These are phyloP conservation scores for Sordariomycetes sp. DNA, from an alignment of 2,329 filamentous ascomycete species.

Conservation along the genomic window DNA sequence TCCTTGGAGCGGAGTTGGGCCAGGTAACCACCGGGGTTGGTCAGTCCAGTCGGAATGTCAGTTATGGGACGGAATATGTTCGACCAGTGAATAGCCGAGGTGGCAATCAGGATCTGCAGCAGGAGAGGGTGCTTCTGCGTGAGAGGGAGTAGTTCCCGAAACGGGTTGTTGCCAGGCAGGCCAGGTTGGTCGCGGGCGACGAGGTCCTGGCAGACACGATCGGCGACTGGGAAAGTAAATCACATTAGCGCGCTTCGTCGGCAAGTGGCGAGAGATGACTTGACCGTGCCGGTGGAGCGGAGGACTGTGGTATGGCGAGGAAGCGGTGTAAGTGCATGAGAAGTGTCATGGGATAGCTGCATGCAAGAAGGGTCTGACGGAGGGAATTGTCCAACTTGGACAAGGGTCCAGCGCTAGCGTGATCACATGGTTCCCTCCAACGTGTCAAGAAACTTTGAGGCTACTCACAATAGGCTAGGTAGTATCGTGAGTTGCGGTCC, in stretches of 20 bases:
- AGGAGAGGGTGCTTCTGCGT: slow-evolving; percentile 35
- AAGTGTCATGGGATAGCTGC: too few species aligned
- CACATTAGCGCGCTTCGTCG: too few species aligned
- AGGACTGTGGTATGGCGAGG: background rate
- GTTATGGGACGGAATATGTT: slow-evolving; percentile 28
- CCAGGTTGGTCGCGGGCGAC: slow-evolving; percentile 35
- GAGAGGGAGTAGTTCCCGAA: slow-evolving; percentile 37
- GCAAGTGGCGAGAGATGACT: too few species aligned
- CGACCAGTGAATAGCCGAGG: slow-evolving; percentile 39
- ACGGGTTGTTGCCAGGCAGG: slow-evolving; percentile 33
- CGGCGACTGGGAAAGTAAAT: slow-evolving; percentile 24
- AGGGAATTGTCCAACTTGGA: background rate
- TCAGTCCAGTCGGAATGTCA: slow-evolving; percentile 18
- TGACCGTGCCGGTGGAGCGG: too few species aligned
- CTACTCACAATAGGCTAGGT: slow-evolving; percentile 43
- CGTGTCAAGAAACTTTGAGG: too few species aligned
- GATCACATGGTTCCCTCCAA: background rate
- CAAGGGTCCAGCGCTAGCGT: background rate
- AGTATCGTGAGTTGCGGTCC: slow-evolving; percentile 31
- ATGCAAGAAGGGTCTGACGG: background rate
- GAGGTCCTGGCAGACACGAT: slow-evolving; percentile 44
- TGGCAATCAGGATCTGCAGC: slow-evolving; percentile 37
- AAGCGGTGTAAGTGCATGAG: too few species aligned
- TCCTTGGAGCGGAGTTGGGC: slow-evolving; percentile 25
- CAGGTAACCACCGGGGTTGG: slow-evolving; percentile 25